These are phyloP conservation scores for Bolboschoenus planiculmis DNA, from an alignment of 176 grass and related monocot genomes.

Conservation along the genomic window DNA sequence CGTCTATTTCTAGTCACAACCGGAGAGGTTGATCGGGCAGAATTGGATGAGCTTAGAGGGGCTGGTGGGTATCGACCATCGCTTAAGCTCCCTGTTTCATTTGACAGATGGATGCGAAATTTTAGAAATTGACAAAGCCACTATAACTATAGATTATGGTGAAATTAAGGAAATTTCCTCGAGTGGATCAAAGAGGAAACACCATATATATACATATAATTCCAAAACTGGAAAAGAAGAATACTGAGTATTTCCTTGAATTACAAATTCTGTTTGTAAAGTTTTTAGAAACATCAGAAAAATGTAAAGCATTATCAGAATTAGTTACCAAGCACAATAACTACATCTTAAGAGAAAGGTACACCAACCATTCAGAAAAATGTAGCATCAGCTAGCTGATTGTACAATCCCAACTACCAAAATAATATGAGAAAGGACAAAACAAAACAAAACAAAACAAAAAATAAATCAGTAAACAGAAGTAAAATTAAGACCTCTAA, in stretches of 20 bases:
- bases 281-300: background rate
- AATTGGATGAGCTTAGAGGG: slow-evolving; percentile 35
- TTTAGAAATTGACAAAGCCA: slow-evolving; percentile 23
- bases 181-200: slow-evolving; percentile 11
- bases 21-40: slow-evolving; percentile 30
- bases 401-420: slow-evolving; percentile 14
- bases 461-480: background rate
- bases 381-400: background rate
- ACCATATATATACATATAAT: background rate
- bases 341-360: background rate
- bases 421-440: slow-evolving; percentile 7
- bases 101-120: slow-evolving; percentile 13
- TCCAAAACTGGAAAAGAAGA: background rate
- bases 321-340: background rate
- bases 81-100: slow-evolving; percentile 50
- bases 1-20: slow-evolving; percentile 36
- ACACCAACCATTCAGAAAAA: slow-evolving; percentile 9
- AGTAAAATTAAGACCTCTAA: slow-evolving; percentile 28
- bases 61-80: slow-evolving; percentile 32
- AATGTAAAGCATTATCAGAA: background rate
- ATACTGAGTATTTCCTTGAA: slow-evolving; percentile 29
- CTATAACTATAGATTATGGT: background rate
- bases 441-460: slow-evolving; percentile 1
- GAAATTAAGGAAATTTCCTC: background rate
- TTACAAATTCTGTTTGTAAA: background rate